These are phyloP conservation scores for Pleurotus ostreatus DNA, from an alignment of 768 basidiomycete species.

Conservation along the genomic window DNA sequence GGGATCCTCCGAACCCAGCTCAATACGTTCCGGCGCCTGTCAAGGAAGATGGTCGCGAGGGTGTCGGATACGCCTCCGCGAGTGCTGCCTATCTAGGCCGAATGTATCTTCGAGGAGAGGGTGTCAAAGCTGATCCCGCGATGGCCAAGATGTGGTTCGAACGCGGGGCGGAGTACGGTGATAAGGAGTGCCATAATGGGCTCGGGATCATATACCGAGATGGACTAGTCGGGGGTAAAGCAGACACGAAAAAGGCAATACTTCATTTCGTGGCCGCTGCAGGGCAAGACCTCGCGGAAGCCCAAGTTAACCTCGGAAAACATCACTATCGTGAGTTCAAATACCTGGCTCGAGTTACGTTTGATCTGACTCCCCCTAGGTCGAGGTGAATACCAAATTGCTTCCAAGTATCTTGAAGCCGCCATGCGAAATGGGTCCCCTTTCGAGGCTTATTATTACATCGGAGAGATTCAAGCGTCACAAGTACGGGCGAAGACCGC, in stretches of 20 bases:
- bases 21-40: slow-evolving; percentile 34
- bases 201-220: slow-evolving; percentile 92
- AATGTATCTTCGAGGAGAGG: slow-evolving; percentile 94
- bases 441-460: slow-evolving; percentile 93
- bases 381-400: slow-evolving; percentile 60
- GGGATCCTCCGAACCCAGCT: slow-evolving; percentile 61
- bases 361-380: slow-evolving; percentile 40
- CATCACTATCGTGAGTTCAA: slow-evolving; percentile 52
- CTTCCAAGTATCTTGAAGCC: slow-evolving; percentile 74
- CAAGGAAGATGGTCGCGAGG: slow-evolving; percentile 43
- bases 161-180: slow-evolving; percentile 73
- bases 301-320: slow-evolving; percentile 88
- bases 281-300: slow-evolving; percentile 85
- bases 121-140: slow-evolving; percentile 70
- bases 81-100: slow-evolving; percentile 88
- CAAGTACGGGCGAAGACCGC: slow-evolving; percentile 43
- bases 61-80: slow-evolving; percentile 63
- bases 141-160: slow-evolving; percentile 94
- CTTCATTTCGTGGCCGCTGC: slow-evolving; percentile 75
- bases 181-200: slow-evolving; percentile 86
- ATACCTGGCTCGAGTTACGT: neutral
- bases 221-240: slow-evolving; percentile 66
- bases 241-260: slow-evolving; percentile 62
- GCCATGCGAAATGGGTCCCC: slow-evolving; percentile 87
- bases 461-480: slow-evolving; percentile 75